Evolutionary conservation across 805 yeast species (phyloP), one percentile per base, ranked within the genome.

Genomic region (Metschnikowia colocasiae): DNA sequence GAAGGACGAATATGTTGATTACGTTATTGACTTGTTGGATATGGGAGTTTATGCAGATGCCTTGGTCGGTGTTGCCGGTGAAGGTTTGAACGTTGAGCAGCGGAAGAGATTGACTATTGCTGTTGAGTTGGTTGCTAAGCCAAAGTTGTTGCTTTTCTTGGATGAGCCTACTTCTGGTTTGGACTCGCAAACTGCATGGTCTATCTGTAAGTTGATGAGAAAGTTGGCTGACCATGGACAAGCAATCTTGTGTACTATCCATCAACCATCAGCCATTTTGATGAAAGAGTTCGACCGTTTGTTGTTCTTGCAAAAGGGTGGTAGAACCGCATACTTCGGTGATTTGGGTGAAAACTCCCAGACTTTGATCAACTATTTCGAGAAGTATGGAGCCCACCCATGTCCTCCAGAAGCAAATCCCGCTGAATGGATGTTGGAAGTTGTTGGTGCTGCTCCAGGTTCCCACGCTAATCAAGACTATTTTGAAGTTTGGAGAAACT

Each of bases 401-500:
- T 86, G 94, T 70, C 59, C 59, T 6, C 45, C 47, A 19, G 56
- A 54, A 18, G 59, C 59, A 9, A 56, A 56, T 41, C 59, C 59
- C 4, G 59, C 61, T 5, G 59, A 60, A 69, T 89, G 95, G 94
- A 89, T 89, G 95, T 73, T 89, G 66, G 85, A 85, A 52, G 86
- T 83, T 53, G 85, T 84, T 58, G 90, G 91, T 59, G 90, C 90
- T 45, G 89, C 90, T 30, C 90, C 90, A 6, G 90, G 89, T 45
- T 79, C 87, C 30, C 83, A 80, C 56, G 86, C 89, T 16, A 73
- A 73, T 40, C 86, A 82, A 65, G 87, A 85, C 63, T 85, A 83
- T 59, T 74, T 80, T 59, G 83, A 85, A 59, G 88, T 85, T 41
- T 87, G 97, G 96, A 66, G 77, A 62, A 74, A 76, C 40, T 87